These are phyloP conservation scores for Patellifolia procumbens DNA, from an alignment of 179 eudicot genomes.

Conservation along the genomic window DNA sequence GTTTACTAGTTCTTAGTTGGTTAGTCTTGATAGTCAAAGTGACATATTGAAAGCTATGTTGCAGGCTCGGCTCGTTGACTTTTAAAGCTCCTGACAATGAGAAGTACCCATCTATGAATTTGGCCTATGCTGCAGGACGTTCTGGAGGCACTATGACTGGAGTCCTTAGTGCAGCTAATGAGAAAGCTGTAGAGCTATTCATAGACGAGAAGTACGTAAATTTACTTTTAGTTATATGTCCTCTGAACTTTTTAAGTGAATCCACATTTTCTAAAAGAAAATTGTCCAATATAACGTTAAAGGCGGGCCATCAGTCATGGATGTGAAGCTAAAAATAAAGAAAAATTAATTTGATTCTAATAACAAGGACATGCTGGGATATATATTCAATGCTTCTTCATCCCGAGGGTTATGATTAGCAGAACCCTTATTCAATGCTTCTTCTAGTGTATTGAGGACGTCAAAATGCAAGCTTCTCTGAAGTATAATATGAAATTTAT, in stretches of 20 bases:
- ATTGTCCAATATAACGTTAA: no score
- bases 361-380: no score
- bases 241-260: not conserved
- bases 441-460: not conserved
- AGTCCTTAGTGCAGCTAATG: constrained; percentile 95
- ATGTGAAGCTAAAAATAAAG: no score
- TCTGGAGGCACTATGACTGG: constrained; percentile 99
- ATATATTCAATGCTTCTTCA: no score
- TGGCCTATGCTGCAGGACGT: constrained; percentile 92
- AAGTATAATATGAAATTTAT: not conserved
- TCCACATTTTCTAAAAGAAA: not conserved
- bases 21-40: constrained; percentile 1
- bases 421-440: not conserved
- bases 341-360: no score
- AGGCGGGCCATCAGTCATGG: no score
- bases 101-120: constrained; percentile 90
- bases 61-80: constrained; percentile 85
- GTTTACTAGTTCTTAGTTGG: not conserved
- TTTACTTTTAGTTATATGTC: not conserved
- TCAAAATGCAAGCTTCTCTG: not conserved
- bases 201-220: constrained; percentile 56
- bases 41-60: constrained; percentile 19
- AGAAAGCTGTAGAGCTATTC: constrained; percentile 95
- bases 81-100: constrained; percentile 86
- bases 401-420: no score